A percentile compares a stretch with the other conserved stretches of the same genome.
phyloP scores from a whole-genome alignment of 2,329 filamentous ascomycete genomes.

The Trichoderma sp. region DNA sequence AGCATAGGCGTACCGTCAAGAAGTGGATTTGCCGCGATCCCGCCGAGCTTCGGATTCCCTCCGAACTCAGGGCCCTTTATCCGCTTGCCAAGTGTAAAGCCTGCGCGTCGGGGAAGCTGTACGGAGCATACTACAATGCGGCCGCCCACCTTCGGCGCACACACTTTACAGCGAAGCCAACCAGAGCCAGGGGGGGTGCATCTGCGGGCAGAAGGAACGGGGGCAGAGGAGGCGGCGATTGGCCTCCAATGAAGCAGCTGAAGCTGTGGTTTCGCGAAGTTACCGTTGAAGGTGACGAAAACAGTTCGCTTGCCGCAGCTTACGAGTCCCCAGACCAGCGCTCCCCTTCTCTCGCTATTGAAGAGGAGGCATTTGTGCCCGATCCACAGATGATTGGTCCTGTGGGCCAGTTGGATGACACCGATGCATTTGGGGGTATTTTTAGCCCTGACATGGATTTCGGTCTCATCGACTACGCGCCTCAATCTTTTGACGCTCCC shows the following conservation, averaged over 20 bases:
- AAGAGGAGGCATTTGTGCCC: slow-evolving; percentile 23
- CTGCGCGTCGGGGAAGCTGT: slow-evolving; percentile 74
- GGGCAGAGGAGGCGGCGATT: slow-evolving; percentile 56
- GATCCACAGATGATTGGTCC: background rate
- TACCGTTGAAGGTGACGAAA: background rate
- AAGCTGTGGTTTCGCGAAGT: slow-evolving; percentile 63
- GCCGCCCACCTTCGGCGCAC: slow-evolving; percentile 85
- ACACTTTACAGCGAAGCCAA: slow-evolving; percentile 73
- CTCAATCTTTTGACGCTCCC: background rate
- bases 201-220: slow-evolving; percentile 52
- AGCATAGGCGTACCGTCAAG: slow-evolving; percentile 61
- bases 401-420: background rate
- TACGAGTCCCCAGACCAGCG: background rate
- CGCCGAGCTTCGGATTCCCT: slow-evolving; percentile 40
- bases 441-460: too few species aligned
- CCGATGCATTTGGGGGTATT: background rate
- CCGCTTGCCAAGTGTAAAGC: slow-evolving; percentile 82
- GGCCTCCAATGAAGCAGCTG: slow-evolving; percentile 58
- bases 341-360: background rate
- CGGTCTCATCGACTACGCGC: background rate
- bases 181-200: slow-evolving; percentile 47
- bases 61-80: slow-evolving; percentile 54
- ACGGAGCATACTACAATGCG: slow-evolving; percentile 92
- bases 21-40: slow-evolving; percentile 63
- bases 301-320: background rate